Percentiles rank a stretch among this genome's conserved stretches.
phyloP scores from a whole-genome alignment of 2,329 filamentous ascomycete species.

The Scedosporium apiospermum region DNA sequence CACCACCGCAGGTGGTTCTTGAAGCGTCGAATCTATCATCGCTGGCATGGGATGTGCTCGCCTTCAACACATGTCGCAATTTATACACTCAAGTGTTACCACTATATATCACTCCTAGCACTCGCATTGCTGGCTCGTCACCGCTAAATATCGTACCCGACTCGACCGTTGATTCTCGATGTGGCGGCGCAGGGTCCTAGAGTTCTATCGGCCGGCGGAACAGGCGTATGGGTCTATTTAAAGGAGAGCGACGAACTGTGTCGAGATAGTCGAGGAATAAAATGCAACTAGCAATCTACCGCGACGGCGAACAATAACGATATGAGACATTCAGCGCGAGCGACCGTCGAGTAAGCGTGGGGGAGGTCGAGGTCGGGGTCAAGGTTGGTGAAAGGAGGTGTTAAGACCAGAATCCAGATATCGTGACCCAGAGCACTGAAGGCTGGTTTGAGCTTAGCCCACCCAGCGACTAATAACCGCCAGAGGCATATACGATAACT shows the following conservation, averaged over 20 bases:
- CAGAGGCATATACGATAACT: background rate
- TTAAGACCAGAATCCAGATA: background rate
- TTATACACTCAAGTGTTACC: background rate
- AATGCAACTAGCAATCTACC: background rate
- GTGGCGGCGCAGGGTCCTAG: background rate
- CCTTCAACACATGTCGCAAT: constrained; percentile 2
- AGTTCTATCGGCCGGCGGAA: background rate
- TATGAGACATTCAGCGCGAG: background rate
- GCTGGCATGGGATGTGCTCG: background rate
- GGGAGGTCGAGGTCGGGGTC: background rate
- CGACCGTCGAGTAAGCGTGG: background rate
- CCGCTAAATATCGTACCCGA: too few relatives aligned
- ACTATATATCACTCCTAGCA: background rate
- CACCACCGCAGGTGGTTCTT: constrained; percentile 22
- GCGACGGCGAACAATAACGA: background rate
- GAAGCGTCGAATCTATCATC: constrained; percentile 4
- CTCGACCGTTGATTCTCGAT: too few relatives aligned
- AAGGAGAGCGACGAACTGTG: background rate
- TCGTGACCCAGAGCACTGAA: background rate
- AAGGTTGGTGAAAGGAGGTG: background rate
- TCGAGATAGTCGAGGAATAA: background rate
- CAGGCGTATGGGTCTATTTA: background rate
- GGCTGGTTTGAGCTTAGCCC: background rate
- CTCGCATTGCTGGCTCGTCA: background rate
- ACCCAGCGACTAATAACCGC: background rate